These are phyloP conservation scores for Microdochium nivale DNA, from an alignment of 2,329 filamentous ascomycete species.

Conservation along the genomic window DNA sequence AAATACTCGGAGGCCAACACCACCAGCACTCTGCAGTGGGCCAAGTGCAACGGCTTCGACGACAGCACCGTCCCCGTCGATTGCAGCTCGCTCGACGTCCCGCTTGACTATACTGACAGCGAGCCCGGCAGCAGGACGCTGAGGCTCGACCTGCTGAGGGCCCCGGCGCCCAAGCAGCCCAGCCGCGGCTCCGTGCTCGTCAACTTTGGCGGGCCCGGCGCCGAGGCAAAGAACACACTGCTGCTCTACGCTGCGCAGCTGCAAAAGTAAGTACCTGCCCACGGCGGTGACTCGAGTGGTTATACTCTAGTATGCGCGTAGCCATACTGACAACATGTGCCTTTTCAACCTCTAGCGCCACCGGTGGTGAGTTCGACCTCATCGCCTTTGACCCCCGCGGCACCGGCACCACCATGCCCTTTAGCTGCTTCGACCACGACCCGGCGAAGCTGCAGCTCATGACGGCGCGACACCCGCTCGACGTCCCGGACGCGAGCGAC, in stretches of 20 bases:
- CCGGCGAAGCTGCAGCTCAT: neutral
- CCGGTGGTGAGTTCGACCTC: slow-evolving; percentile 16
- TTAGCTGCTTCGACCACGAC: slow-evolving; percentile 10
- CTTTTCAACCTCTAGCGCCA: slow-evolving; percentile 9
- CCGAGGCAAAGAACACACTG: slow-evolving; percentile 5
- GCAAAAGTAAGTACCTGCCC: slow-evolving; percentile 9
- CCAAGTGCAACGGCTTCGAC: neutral
- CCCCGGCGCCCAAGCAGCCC: slow-evolving; percentile 18
- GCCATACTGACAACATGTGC: neutral
- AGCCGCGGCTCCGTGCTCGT: slow-evolving; percentile 27
- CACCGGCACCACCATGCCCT: slow-evolving; percentile 9
- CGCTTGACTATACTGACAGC: slow-evolving; percentile 27
- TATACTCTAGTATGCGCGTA: no score
- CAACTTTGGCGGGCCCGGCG: slow-evolving; percentile 29
- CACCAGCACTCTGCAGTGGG: neutral
- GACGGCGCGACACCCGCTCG: slow-evolving; percentile 3
- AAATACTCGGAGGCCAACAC: neutral
- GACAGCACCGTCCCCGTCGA: slow-evolving; percentile 11
- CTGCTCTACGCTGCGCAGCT: slow-evolving; percentile 5
- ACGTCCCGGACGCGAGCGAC: slow-evolving; percentile 10
- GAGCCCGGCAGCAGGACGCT: slow-evolving; percentile 16
- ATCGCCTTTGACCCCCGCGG: slow-evolving; percentile 17
- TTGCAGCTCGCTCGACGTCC: slow-evolving; percentile 27
- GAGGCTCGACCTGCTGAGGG: slow-evolving; percentile 20
- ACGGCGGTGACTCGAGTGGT: no score